Evolutionary conservation across 164 flowering plant species (phyloP), one percentile per base, ranked within the genome.

Genomic region (Nymphaea thermarum): DNA sequence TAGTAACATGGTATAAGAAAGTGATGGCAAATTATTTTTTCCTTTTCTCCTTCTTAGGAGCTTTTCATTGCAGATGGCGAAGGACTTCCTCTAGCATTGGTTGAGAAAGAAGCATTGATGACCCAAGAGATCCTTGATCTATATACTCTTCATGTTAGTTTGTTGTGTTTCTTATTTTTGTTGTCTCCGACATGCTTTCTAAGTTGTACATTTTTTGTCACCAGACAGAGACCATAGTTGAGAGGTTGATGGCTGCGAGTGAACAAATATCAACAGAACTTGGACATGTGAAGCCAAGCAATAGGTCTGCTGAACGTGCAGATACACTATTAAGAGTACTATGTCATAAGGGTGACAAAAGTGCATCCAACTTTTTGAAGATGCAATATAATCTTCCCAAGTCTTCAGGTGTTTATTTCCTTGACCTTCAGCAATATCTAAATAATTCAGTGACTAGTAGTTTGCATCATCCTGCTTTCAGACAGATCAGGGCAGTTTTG

Each of bases 1-100:
- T 51, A 10, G 14, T 51, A 15, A 5, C 15, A 10, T 10, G 14
- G 8, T 51, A 51, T 51, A 51, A 51, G 57, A 15, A 51, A 51
- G 57, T 51, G 57, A 51, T 51, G 12, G 14, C 8, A 15, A 15
- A 10, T 51, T 51, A 4, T 8, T 8, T 51, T 51, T 8, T 51
- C 12, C 7, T 47, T 6, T 47, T 61, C 44, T 68, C 36, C 62
- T 71, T 67, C 75, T 42, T 57, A 92, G 98, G 98, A 86, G n/a
- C 83, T 92, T 66, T 92, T 92, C 82, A 77, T 87, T 44, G 98
- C 98, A 66, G 83, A 87, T 70, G 96, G 93, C 66, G 91, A 92
- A 73, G 98, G 98, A 51, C 90, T 92, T 71, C 93, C 94, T 44
- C 86, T 83, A 25, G 82, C 86, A 42, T 72, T 87, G 43, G 94